Base-by-base conservation (phyloP, 1,284 basidiomycete species). In the Ceratobasidium sp. region DNA sequence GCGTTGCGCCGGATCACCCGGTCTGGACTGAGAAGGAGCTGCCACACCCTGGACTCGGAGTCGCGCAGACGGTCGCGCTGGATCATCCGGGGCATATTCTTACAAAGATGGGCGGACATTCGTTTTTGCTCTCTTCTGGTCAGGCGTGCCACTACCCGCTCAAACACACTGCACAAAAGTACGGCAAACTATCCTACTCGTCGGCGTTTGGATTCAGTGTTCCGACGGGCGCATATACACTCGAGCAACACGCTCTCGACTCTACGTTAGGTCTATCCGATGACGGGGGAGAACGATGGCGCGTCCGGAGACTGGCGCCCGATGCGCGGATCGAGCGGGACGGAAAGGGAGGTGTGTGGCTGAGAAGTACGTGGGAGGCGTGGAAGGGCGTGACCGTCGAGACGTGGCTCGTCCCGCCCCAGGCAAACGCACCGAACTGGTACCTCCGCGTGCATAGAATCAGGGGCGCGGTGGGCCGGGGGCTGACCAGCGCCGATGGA, bases 101-200 rank as follows among this genome's bases (percentile, higher is more conserved):
- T 74, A 85, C 87, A 14, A 87, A 87, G 79, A 76, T 87, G 27
- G 86, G 87, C 29, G 88, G 87, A 0, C 91, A 93, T 81, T 88
- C 88, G 1, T 92, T 88, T 83, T 82, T 92, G 41, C 86, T 92
- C 43, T 91, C 90, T 5, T 92, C 90, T 1, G 91, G 92, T 7
- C 91, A 93, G 81, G 89, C 89, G 77, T 91, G 91, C 78, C 91
- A 90, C 68, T 93, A 93, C 81, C 87, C 89, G 11, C 89, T 93
- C 79, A 90, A 91, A 79, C 90, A 92, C 79, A 89, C 89, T 77
- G 88, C 89, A 3, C 90, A 90, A 34, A 93, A 93, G 80, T 93
- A 93, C 81, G 89, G 90, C 75, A 92, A 92, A 80, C 86, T 92
- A 75, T 87, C 89, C 0, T 93, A 93, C 80, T 90, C 89, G 3